Evolutionary conservation across 768 basidiomycete genomes (phyloP).

Genomic region (Exidia glandulosa): DNA sequence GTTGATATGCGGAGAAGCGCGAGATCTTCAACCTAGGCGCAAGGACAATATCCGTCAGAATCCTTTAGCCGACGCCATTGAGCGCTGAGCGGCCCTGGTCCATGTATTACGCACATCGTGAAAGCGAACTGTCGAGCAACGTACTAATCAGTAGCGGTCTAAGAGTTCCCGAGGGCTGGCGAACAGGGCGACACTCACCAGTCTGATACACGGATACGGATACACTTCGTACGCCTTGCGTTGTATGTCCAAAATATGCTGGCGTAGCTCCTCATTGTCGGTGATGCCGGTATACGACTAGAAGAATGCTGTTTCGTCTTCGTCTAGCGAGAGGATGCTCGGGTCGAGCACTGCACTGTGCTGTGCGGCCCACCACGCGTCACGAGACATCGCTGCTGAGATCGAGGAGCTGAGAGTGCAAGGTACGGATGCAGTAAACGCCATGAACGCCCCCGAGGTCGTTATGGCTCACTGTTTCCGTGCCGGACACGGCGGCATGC

Average conservation of each 20-base stretch:
- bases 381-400: too few relatives aligned
- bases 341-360: not conserved
- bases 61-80: not conserved
- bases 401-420: too few relatives aligned
- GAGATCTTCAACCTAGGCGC: slow-evolving; percentile 7
- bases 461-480: too few relatives aligned
- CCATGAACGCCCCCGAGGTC: too few relatives aligned
- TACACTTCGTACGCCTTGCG: not conserved
- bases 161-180: not conserved
- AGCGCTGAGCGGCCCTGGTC: too few relatives aligned
- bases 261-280: not conserved
- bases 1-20: slow-evolving; percentile 10
- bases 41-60: not conserved
- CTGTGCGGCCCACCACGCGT: not conserved
- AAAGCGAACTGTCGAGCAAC: not conserved
- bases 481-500: too few relatives aligned
- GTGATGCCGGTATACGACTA: not conserved
- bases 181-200: not conserved
- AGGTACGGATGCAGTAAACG: too few relatives aligned
- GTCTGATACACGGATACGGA: slow-evolving; percentile 2
- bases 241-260: not conserved
- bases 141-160: not conserved
- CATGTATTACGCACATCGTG: not conserved
- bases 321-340: not conserved
- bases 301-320: not conserved